These are phyloP conservation scores for Fusarium staphyleae DNA, from an alignment of 2,329 filamentous ascomycete genomes.

Conservation along the genomic window DNA sequence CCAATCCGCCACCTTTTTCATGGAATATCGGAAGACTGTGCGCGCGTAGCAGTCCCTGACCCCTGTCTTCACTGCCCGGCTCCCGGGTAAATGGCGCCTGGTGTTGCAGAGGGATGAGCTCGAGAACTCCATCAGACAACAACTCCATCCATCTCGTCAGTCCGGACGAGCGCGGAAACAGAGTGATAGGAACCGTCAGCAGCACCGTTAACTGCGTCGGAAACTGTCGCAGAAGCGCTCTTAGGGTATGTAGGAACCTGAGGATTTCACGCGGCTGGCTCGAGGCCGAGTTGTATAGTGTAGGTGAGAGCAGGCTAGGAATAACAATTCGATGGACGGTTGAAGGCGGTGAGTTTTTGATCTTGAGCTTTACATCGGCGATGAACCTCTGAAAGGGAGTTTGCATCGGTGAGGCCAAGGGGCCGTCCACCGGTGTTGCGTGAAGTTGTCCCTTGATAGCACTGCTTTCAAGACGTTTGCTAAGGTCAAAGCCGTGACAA, in stretches of 20 bases:
- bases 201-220: conserved; percentile 72
- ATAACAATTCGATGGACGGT: conserved; percentile 82
- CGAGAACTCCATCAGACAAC: conserved; percentile 83
- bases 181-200: conserved; percentile 77
- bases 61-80: conserved; percentile 69
- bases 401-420: conserved; percentile 33
- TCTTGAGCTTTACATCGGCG: conserved; percentile 60
- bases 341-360: conserved; percentile 63
- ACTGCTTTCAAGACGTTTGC: conserved; percentile 64
- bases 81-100: conserved; percentile 60
- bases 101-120: conserved; percentile 75
- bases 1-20: conserved; percentile 83
- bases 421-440: conserved; percentile 55
- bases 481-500: conserved; percentile 77
- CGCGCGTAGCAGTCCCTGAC: conserved; percentile 85
- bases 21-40: conserved; percentile 85
- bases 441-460: conserved; percentile 59
- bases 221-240: conserved; percentile 75
- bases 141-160: conserved; percentile 87
- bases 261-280: conserved; percentile 77
- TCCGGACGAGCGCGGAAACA: conserved; percentile 78
- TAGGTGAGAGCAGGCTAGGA: conserved; percentile 87
- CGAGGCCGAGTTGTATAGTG: conserved; percentile 74
- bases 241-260: conserved; percentile 80
- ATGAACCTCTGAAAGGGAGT: conserved; percentile 68